Conservation (phyloP, 768 basidiomycete species). For the Mycena pura region DNA sequence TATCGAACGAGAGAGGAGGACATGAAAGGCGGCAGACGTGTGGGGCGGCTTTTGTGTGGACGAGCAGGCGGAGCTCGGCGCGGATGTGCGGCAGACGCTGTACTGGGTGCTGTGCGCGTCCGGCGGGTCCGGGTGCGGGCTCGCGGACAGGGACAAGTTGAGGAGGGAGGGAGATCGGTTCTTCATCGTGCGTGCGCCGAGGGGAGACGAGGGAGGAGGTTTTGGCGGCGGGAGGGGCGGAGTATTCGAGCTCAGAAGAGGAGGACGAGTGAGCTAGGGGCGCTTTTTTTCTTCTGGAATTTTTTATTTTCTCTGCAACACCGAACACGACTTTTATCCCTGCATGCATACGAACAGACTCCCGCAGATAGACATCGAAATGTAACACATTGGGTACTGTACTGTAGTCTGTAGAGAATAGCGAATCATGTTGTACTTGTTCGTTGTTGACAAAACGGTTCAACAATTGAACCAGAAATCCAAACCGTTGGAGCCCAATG, state of each 20-base stretch:
- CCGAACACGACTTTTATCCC: neutral
- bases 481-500: no score
- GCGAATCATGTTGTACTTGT: neutral
- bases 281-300: no score
- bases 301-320: no score
- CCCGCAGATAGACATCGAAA: neutral
- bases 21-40: no score
- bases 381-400: conserved; percentile 1
- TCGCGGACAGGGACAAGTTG: conserved; percentile 11
- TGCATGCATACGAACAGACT: neutral
- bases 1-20: no score
- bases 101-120: conserved; percentile 7
- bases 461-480: no score
- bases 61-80: neutral
- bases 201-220: conserved; percentile 12
- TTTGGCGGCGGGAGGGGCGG: conserved; percentile 9
- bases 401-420: neutral
- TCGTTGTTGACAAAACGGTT: neutral
- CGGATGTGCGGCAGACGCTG: conserved; percentile 19
- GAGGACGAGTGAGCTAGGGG: neutral
- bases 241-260: neutral
- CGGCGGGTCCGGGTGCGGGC: conserved; percentile 15
- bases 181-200: neutral
- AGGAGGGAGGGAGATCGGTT: conserved; percentile 7
- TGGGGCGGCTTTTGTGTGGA: conserved; percentile 15